Evolutionary conservation across 1,284 basidiomycete genomes (phyloP).

Genomic region (Sanguinoderma infundibulare): DNA sequence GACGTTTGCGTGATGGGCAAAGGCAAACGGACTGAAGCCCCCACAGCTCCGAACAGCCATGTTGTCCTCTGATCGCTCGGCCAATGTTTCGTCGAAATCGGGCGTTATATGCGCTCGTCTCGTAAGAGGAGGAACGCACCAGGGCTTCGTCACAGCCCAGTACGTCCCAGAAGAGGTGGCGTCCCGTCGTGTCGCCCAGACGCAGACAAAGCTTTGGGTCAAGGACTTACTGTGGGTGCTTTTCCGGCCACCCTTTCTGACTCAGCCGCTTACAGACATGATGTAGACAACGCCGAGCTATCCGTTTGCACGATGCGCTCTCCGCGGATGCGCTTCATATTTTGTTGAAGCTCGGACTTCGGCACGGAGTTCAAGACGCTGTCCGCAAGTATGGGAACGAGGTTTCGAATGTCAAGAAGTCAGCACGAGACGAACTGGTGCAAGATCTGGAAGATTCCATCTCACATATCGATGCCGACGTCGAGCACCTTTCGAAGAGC

Average conservation of each 20-base stretch:
- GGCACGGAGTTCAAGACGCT: neutral
- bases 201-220: neutral
- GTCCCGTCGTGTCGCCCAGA: neutral
- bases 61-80: neutral
- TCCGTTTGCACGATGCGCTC: neutral
- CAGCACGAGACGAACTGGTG: neutral
- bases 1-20: constrained; percentile 9
- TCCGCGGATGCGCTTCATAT: neutral
- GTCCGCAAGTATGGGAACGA: neutral
- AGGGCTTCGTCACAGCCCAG: constrained; percentile 9
- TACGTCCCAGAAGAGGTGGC: constrained; percentile 1
- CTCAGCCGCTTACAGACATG: no score
- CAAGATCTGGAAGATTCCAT: neutral
- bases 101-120: constrained; percentile 5
- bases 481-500: neutral
- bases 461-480: neutral
- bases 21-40: no score
- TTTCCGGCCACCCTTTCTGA: no score
- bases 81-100: neutral
- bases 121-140: constrained; percentile 8
- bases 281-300: no score
- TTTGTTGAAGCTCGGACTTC: neutral
- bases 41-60: no score
- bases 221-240: neutral
- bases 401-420: neutral